Percentiles rank a stretch among this genome's conserved stretches.
Evolutionary conservation across 768 basidiomycete species (phyloP).

Genomic region (Udeniomyces megalosporus): DNA sequence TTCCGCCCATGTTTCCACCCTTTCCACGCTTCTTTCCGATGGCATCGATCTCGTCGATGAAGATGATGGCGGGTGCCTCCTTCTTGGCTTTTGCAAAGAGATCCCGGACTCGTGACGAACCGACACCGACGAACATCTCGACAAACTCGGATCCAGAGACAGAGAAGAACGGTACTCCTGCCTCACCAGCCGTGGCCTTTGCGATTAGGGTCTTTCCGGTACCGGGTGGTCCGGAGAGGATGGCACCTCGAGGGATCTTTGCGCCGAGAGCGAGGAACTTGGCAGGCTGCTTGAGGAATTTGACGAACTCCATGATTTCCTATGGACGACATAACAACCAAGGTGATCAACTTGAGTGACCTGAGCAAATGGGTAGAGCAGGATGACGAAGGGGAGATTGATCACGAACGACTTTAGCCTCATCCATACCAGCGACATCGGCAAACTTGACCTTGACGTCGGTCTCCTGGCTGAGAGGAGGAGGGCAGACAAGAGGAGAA

Average conservation of each 20-base stretch:
- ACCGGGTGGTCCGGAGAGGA: slow-evolving; percentile 88
- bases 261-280: slow-evolving; percentile 93
- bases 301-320: slow-evolving; percentile 99
- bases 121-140: slow-evolving; percentile 99
- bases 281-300: slow-evolving; percentile 88
- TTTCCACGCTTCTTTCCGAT: slow-evolving; percentile 86
- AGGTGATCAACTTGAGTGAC: background rate
- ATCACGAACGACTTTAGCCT: slow-evolving; percentile 61
- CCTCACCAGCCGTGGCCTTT: slow-evolving; percentile 97
- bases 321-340: background rate
- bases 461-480: slow-evolving; percentile 46
- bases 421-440: slow-evolving; percentile 99
- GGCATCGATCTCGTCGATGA: slow-evolving; percentile 98
- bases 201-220: slow-evolving; percentile 97
- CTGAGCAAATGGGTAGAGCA: background rate
- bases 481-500: background rate
- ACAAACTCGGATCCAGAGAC: slow-evolving; percentile 99
- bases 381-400: background rate
- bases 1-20: slow-evolving; percentile 66
- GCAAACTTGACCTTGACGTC: slow-evolving; percentile 84
- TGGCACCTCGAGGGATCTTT: slow-evolving; percentile 90
- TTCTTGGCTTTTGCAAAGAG: slow-evolving; percentile 95
- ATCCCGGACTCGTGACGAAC: slow-evolving; percentile 90
- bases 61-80: slow-evolving; percentile 95
- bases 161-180: slow-evolving; percentile 91